These are phyloP conservation scores for Lasiosphaeris hirsuta DNA, from an alignment of 495 filamentous ascomycete genomes.

Conservation along the genomic window DNA sequence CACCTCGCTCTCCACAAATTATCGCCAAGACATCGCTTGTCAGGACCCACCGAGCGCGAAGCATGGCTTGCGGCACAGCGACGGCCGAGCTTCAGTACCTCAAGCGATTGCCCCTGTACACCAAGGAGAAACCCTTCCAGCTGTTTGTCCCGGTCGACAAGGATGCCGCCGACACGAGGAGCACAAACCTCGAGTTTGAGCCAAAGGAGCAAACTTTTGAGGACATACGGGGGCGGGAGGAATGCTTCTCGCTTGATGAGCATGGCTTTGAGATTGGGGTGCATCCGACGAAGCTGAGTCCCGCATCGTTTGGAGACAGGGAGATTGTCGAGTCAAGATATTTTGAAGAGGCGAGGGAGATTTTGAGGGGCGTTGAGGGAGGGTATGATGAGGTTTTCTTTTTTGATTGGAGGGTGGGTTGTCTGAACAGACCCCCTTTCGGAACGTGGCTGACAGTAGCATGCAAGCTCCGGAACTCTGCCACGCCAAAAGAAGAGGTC, in stretches of 20 bases:
- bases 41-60: not conserved
- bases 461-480: constrained; percentile 9
- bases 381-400: constrained; percentile 14
- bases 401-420: constrained; percentile 15
- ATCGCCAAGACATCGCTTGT: too few species aligned
- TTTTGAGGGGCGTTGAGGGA: constrained; percentile 6
- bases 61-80: constrained; percentile 11
- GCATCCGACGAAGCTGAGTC: constrained; percentile 2
- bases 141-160: constrained; percentile 10
- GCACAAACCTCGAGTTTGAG: constrained; percentile 14
- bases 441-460: not conserved
- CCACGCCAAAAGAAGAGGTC: constrained; percentile 5
- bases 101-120: constrained; percentile 10
- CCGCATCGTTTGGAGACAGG: constrained; percentile 1
- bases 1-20: too few species aligned
- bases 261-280: constrained; percentile 10
- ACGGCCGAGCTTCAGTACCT: constrained; percentile 12
- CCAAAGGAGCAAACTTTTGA: constrained; percentile 10
- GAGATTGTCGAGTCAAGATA: constrained; percentile 3
- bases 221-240: constrained; percentile 7
- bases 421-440: not conserved
- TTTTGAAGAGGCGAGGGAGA: constrained; percentile 11
- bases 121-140: constrained; percentile 13
- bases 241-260: constrained; percentile 7
- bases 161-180: not conserved